These are phyloP conservation scores for Taphrina wiesneri DNA, from an alignment of 1,139 yeast genomes.

Conservation along the genomic window DNA sequence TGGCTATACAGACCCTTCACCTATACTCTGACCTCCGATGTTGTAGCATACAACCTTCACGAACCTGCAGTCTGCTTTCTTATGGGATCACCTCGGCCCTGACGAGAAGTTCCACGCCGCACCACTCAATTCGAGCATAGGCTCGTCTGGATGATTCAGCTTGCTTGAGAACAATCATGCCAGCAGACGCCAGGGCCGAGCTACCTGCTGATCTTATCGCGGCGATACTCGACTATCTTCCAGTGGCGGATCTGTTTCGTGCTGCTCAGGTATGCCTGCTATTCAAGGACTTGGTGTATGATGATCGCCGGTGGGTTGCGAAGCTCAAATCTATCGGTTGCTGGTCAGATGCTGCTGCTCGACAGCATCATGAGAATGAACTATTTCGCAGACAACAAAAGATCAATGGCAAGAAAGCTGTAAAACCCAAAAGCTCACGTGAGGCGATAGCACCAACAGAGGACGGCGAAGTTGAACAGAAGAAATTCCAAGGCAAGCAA, in stretches of 20 bases:
- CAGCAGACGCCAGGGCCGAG: background rate
- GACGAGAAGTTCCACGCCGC: too few relatives aligned
- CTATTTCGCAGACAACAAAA: slow-evolving; percentile 38
- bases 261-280: slow-evolving; percentile 46
- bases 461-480: slow-evolving; percentile 37
- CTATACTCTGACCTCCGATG: too few relatives aligned
- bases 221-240: slow-evolving; percentile 38
- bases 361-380: slow-evolving; percentile 35
- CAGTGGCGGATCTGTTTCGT: slow-evolving; percentile 42
- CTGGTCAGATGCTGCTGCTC: slow-evolving; percentile 48
- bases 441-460: slow-evolving; percentile 36
- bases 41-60: too few relatives aligned
- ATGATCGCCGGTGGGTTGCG: slow-evolving; percentile 54
- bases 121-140: background rate
- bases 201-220: slow-evolving; percentile 35
- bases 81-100: too few relatives aligned
- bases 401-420: slow-evolving; percentile 35
- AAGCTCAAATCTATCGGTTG: slow-evolving; percentile 55
- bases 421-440: slow-evolving; percentile 35
- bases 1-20: too few relatives aligned
- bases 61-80: too few relatives aligned
- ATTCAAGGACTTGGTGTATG: slow-evolving; percentile 46
- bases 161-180: background rate
- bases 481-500: background rate
- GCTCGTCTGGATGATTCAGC: background rate